These are phyloP conservation scores for Saccharomycopsis hybrid DNA, from an alignment of 1,139 yeast species.

Conservation along the genomic window DNA sequence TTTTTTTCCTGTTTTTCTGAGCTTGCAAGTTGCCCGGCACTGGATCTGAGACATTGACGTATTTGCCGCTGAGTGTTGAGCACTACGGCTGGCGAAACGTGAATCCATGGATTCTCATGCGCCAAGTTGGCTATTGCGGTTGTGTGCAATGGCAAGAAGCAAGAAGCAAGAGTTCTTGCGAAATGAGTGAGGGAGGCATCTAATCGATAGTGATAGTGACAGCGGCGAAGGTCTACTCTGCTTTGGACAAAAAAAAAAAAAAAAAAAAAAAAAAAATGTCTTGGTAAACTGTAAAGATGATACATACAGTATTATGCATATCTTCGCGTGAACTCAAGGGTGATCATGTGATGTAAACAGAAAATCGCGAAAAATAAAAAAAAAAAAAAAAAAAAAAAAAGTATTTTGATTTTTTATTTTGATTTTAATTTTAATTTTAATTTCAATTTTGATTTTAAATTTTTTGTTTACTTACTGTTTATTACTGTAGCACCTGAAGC, in stretches of 20 bases:
- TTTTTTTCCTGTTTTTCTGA: no score
- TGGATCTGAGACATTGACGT: no score
- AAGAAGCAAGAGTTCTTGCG: no score
- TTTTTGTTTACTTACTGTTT: neutral
- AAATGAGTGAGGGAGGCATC: no score
- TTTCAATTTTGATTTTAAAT: neutral
- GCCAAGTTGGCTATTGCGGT: no score
- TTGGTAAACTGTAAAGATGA: neutral
- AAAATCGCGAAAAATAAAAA: neutral
- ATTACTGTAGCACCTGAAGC: neutral
- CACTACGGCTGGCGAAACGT: no score
- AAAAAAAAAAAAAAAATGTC: constrained; percentile 9
- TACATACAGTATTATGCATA: neutral
- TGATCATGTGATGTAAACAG: neutral
- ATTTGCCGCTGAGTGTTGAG: no score
- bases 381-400: neutral
- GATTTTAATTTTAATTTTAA: neutral
- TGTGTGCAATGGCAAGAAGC: no score
- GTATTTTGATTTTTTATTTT: neutral
- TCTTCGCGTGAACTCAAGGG: neutral
- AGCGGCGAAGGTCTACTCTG: neutral
- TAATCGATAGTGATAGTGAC: no score
- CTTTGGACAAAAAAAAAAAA: constrained; percentile 1
- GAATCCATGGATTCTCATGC: no score
- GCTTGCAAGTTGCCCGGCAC: no score